A percentile compares a stretch with the other conserved stretches of the same genome.
Evolutionary conservation across 345 rosid species (phyloP).

Genomic region (Crucihimalaya himalaica): DNA sequence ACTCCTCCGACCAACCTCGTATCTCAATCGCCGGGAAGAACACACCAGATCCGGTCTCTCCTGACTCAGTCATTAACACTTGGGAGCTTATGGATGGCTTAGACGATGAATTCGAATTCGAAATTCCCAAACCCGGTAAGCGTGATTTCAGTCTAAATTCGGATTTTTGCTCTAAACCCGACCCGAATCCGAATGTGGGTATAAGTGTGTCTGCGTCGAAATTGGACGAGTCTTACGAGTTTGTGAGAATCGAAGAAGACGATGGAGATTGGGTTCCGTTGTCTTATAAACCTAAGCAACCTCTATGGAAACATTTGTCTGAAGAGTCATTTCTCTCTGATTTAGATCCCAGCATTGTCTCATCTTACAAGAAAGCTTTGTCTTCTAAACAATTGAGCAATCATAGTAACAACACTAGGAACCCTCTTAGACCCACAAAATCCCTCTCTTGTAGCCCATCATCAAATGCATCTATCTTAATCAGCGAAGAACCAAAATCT

Average conservation of each 20-base stretch:
- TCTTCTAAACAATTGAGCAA: slow-evolving; percentile 60
- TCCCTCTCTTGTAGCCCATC: slow-evolving; percentile 28
- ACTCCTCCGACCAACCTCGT: slow-evolving; percentile 32
- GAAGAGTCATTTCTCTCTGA: slow-evolving; percentile 67
- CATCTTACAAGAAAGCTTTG: slow-evolving; percentile 66
- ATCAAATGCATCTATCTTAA: slow-evolving; percentile 6
- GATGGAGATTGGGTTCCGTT: slow-evolving; percentile 40
- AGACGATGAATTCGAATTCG: slow-evolving; percentile 57
- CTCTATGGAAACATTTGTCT: slow-evolving; percentile 73
- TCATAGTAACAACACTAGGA: slow-evolving; percentile 10
- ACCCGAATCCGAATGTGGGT: slow-evolving; percentile 33
- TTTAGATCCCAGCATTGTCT: slow-evolving; percentile 64
- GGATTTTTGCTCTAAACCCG: slow-evolving; percentile 29
- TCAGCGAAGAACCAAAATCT: slow-evolving; percentile 32
- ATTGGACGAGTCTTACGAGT: slow-evolving; percentile 38
- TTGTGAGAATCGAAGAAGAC: slow-evolving; percentile 31
- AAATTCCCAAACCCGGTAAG: slow-evolving; percentile 38
- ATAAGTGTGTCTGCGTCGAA: slow-evolving; percentile 39
- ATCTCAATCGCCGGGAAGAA: slow-evolving; percentile 34
- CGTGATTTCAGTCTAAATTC: slow-evolving; percentile 10
- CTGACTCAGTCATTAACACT: slow-evolving; percentile 87
- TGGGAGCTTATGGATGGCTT: slow-evolving; percentile 99
- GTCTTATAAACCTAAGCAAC: slow-evolving; percentile 44
- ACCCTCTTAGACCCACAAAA: slow-evolving; percentile 19
- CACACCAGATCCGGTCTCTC: slow-evolving; percentile 45